Evolutionary conservation across 2,329 filamentous ascomycete genomes (phyloP), one percentile per base, ranked within the genome.

Genomic region (Harringtonia lauricola): DNA sequence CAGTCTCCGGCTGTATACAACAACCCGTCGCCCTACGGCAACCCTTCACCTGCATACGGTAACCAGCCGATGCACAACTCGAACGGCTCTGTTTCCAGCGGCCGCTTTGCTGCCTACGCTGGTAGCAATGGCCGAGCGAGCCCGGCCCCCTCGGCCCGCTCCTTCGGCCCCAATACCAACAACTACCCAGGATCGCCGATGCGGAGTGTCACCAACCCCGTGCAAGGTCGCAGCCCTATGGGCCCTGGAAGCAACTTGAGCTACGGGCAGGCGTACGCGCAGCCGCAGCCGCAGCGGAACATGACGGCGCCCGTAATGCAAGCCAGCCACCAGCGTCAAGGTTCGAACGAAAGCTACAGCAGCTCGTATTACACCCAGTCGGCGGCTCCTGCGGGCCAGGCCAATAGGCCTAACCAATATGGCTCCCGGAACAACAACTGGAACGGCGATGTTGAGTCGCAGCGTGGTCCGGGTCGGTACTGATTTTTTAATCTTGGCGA

Each of bases 221-320:
- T 60, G 41, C 52, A 54, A 24, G 50, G 51, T 2, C 48, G 52
- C 7, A 53, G 52, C 1, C 51, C 42, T 4, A 18, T 36, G 1
- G 31, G 7, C n/a, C 15, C 12, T 14, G 12, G 5, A 5, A 31
- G 30, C 30, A 9, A 19, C 35, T 21, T 14, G 21, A 10, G 13
- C 8, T 17, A 14, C 4, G 31, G 33, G 8, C 33, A 44, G 13
- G 31, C 31, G 14, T 46, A 34, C 31, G 31, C 51, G 24, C n/a
- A n/a, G n/a, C 60, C 58, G 1, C 55, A 26, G 10, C 60, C 58
- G 1, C 55, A 57, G 44, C 52, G 60, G 21, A 58, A 57, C 47
- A 61, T 61, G 59, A 62, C 60, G 10, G 57, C 58, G 2, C 60
- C 60, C 0, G 44, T 55, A 22, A 51, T 49, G 19, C 43, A 13